phyloP scores from a whole-genome alignment of 2,329 filamentous ascomycete species.

The Colletotrichum karsti region DNA sequence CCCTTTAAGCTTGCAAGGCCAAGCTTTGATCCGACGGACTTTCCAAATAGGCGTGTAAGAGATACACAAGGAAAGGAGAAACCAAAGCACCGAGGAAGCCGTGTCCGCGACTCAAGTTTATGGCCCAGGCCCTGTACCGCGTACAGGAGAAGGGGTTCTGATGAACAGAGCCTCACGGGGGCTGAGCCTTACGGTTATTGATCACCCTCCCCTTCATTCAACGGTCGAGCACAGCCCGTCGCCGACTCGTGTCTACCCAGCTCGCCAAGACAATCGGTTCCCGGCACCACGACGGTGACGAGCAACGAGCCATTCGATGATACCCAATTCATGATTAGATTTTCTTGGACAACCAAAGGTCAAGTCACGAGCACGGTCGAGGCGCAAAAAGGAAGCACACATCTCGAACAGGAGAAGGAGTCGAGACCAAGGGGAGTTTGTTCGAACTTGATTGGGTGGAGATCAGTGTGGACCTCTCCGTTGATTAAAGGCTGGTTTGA shows the following conservation, averaged over 20 bases:
- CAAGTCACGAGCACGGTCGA: too few relatives aligned
- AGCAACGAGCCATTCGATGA: not conserved
- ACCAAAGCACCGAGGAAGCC: too few relatives aligned
- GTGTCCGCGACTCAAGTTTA: not conserved
- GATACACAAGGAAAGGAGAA: not conserved
- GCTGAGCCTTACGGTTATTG: slow-evolving; percentile 8
- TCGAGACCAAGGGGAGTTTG: not conserved
- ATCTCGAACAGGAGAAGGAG: not conserved
- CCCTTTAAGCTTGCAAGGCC: not conserved
- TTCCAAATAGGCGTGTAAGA: not conserved
- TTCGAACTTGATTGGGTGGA: slow-evolving; percentile 11
- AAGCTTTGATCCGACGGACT: not conserved
- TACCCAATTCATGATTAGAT: not conserved
- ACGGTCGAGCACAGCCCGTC: not conserved
- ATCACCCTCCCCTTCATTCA: not conserved
- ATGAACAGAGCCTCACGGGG: not conserved
- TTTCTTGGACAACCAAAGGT: not conserved
- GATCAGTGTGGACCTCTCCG: not conserved
- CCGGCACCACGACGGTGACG: not conserved
- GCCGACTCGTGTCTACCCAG: not conserved
- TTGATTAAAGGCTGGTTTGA: slow-evolving; percentile 18
- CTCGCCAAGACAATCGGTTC: not conserved
- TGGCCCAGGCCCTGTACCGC: not conserved
- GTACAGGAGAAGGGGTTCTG: not conserved
- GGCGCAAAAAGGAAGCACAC: not conserved